Conservation (phyloP, 2,329 filamentous ascomycete species). For the Neofusicoccum umdonicola region DNA sequence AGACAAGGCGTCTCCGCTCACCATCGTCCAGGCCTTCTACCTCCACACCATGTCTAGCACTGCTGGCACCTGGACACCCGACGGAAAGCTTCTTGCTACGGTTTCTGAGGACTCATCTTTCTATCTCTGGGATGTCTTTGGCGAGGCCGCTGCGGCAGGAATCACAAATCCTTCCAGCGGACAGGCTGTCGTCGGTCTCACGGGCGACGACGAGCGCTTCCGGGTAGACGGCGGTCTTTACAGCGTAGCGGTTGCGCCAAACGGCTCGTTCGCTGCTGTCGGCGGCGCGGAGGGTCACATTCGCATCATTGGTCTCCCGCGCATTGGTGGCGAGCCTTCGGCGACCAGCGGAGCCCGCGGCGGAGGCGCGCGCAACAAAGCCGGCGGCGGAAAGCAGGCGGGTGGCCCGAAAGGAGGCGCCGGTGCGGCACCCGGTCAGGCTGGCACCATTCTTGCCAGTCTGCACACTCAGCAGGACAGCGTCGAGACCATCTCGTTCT, state of each 20-base stretch:
- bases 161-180: conserved; percentile 53
- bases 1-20: conserved; percentile 62
- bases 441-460: conserved; percentile 75
- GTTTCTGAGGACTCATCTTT: conserved; percentile 85
- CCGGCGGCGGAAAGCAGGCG: conserved; percentile 45
- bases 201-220: conserved; percentile 82
- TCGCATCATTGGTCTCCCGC: conserved; percentile 79
- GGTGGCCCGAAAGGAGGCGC: conserved; percentile 32
- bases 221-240: conserved; percentile 88
- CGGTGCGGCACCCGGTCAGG: conserved; percentile 45
- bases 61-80: conserved; percentile 84
- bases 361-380: conserved; percentile 49
- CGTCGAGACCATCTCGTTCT: conserved; percentile 73
- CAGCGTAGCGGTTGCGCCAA: conserved; percentile 79
- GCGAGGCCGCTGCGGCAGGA: conserved; percentile 66
- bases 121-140: conserved; percentile 91
- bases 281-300: conserved; percentile 86
- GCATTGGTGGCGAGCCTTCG: conserved; percentile 43
- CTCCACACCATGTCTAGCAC: conserved; percentile 83
- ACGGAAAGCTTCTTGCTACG: conserved; percentile 82
- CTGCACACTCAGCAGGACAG: conserved; percentile 76
- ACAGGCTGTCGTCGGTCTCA: conserved; percentile 72
- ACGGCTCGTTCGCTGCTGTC: conserved; percentile 74
- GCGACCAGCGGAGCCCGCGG: conserved; percentile 41
- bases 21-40: conserved; percentile 89